Conservation (phyloP, 2,329 filamentous ascomycete genomes). For the Pseudopyricularia javanii region DNA sequence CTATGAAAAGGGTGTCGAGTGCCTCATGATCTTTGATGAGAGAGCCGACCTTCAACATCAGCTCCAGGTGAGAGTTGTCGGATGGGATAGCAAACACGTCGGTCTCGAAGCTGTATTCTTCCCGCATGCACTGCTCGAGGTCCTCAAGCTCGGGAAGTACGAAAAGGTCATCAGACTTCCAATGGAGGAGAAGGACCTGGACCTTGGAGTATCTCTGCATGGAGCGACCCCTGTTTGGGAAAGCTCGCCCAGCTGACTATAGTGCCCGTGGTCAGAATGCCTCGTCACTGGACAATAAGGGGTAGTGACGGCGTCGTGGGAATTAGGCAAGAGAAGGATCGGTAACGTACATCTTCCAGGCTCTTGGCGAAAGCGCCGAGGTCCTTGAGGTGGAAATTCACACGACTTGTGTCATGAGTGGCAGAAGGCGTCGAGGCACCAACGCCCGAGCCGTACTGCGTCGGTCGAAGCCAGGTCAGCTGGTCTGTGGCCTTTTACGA, state of each 20-base stretch:
- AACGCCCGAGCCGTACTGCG: slow-evolving; percentile 30
- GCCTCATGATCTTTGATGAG: slow-evolving; percentile 45
- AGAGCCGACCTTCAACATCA: slow-evolving; percentile 43
- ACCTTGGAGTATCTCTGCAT: slow-evolving; percentile 44
- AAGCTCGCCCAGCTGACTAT: slow-evolving; percentile 41
- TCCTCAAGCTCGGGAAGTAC: slow-evolving; percentile 46
- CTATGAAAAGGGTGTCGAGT: slow-evolving; percentile 40
- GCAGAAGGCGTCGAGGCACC: slow-evolving; percentile 25
- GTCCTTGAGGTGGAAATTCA: slow-evolving; percentile 45
- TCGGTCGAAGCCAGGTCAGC: slow-evolving; percentile 13
- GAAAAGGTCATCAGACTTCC: slow-evolving; percentile 45
- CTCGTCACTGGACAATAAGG: background rate
- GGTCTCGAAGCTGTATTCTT: slow-evolving; percentile 43
- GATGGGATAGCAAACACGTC: slow-evolving; percentile 46
- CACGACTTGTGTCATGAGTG: slow-evolving; percentile 45
- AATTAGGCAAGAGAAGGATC: background rate
- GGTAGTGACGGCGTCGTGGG: background rate
- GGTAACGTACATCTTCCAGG: slow-evolving; percentile 41
- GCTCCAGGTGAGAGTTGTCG: slow-evolving; percentile 43
- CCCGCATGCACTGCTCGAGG: slow-evolving; percentile 38
- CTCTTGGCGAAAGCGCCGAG: slow-evolving; percentile 40
- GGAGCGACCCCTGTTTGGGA: slow-evolving; percentile 39
- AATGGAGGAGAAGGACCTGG: slow-evolving; percentile 40
- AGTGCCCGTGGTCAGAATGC: background rate
- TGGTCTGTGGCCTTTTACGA: background rate